Conservation (phyloP, 495 filamentous ascomycete species). For the Symbiotaphrina buchneri region DNA sequence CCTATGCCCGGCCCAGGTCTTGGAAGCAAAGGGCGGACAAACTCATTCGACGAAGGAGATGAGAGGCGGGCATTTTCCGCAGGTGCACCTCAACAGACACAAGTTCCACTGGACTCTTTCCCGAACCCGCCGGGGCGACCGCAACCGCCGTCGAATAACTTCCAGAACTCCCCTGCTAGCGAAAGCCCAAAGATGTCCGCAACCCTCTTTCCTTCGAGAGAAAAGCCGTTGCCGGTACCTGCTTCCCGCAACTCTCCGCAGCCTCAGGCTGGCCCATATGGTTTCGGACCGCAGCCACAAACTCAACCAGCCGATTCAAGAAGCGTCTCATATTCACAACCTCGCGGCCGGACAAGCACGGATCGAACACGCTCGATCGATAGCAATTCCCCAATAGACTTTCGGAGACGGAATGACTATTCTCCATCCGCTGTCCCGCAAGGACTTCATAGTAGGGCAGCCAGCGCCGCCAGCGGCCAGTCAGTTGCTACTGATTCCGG, state of each 20-base stretch:
- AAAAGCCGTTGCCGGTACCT: too few relatives aligned
- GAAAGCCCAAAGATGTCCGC: neutral
- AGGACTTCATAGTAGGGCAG: too few relatives aligned
- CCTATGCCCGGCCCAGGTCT: slow-evolving; percentile 1
- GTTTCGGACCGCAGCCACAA: too few relatives aligned
- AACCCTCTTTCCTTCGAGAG: too few relatives aligned
- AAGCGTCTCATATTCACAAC: too few relatives aligned
- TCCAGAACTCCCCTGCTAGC: slow-evolving; percentile 4
- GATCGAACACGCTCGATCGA: slow-evolving; percentile 8
- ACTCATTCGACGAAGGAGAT: slow-evolving; percentile 28
- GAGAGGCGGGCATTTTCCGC: slow-evolving; percentile 17
- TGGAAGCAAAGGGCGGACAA: slow-evolving; percentile 5
- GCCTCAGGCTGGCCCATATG: too few relatives aligned
- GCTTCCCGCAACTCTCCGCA: too few relatives aligned
- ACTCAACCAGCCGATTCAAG: too few relatives aligned
- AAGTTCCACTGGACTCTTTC: slow-evolving; percentile 3
- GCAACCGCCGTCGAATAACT: neutral
- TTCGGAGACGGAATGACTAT: slow-evolving; percentile 9
- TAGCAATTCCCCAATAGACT: slow-evolving; percentile 10
- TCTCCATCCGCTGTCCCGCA: neutral
- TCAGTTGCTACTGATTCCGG: too few relatives aligned
- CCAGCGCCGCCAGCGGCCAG: neutral
- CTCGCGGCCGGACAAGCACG: too few relatives aligned
- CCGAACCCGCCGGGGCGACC: slow-evolving; percentile 2
- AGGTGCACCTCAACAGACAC: slow-evolving; percentile 7